Evolutionary conservation across 208 protist genomes (phyloP), one percentile per base, ranked within the genome.

Genomic region (Lotmaria passim): DNA sequence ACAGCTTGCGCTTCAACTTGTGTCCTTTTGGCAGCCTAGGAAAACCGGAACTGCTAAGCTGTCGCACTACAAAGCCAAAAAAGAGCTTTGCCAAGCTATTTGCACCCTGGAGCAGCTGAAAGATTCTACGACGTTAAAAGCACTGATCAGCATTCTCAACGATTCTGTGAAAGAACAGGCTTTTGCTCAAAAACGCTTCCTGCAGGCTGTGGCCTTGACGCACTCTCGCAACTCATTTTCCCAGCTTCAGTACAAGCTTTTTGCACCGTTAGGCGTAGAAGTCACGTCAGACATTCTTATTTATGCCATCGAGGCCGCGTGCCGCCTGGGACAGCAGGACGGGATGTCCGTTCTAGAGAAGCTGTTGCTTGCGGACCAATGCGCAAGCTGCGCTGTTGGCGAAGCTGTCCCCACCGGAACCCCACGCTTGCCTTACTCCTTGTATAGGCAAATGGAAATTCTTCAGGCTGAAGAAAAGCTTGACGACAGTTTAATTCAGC

Each of bases 331-430:
- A 14, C 36, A 51, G 15, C 26, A 46, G 7, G 69, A 69, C 11
- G 79, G 73, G 26, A 52, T 80, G 2, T 64, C 69, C 0, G 12
- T 57, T 11, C 43, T 75, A 21, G 79, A 80, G 41, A 84, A 80
- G 10, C 11, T 84, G 2, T 33, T 57, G 21, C 57, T 70, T 34
- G 52, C 78, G 6, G 71, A 69, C 30, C 72, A 76, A 59, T 68
- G 69, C 46, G 44, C 60, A 23, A 48, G 36, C 24, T 34, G 19
- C 31, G 33, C 36, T 8, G 17, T 31, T 3, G 33, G 38, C 11
- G 34, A 53, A 53, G 24, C 23, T 14, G 28, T 17, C 7, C 26
- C 39, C 0, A 30, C 10, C 4, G 60, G 60, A 24, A 48, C 69
- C 26, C 39, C 59, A 11, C 68, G 33, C 24, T 26, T 80, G n/a